These are phyloP conservation scores for Tardiomyces digboiensis DNA, from an alignment of 1,139 yeast species.

Conservation along the genomic window DNA sequence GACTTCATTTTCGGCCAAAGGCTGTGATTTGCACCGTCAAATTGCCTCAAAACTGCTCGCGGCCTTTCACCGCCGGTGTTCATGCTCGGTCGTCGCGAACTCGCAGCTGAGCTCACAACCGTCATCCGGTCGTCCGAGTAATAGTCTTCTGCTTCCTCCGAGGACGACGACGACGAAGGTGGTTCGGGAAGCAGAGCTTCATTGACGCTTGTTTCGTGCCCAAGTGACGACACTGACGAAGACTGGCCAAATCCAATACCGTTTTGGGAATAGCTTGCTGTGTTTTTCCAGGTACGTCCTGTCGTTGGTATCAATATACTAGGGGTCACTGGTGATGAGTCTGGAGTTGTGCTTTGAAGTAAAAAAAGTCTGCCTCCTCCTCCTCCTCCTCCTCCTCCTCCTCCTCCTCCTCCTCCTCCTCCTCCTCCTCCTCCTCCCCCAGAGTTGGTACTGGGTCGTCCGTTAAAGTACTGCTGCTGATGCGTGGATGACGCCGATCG, in stretches of 20 bases:
- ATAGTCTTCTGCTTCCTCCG: conserved; percentile 12
- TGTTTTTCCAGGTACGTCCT: background rate
- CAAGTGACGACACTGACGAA: conserved; percentile 15
- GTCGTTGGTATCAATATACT: conserved; percentile 1
- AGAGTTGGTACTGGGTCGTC: conserved; percentile 1
- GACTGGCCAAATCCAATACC: background rate
- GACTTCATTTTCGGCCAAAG: conserved; percentile 22
- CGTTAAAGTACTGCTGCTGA: no score
- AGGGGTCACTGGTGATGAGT: conserved; percentile 16
- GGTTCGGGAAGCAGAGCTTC: conserved; percentile 3
- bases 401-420: conserved; percentile 3
- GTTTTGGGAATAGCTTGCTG: no score
- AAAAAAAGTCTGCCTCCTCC: conserved; percentile 5
- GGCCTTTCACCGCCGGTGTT: conserved; percentile 2
- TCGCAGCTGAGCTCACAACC: conserved; percentile 14
- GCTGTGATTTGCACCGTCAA: conserved; percentile 13
- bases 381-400: conserved; percentile 1
- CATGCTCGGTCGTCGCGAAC: conserved; percentile 3
- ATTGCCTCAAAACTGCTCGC: conserved; percentile 9
- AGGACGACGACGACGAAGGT: conserved; percentile 13
- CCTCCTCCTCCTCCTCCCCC: conserved; percentile 1
- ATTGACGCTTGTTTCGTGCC: conserved; percentile 13
- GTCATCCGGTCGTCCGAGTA: conserved; percentile 21
- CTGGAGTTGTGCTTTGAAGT: conserved; percentile 13
- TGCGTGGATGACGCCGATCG: no score